These are phyloP conservation scores for Lentinula raphanica DNA, from an alignment of 768 basidiomycete species.

Conservation along the genomic window DNA sequence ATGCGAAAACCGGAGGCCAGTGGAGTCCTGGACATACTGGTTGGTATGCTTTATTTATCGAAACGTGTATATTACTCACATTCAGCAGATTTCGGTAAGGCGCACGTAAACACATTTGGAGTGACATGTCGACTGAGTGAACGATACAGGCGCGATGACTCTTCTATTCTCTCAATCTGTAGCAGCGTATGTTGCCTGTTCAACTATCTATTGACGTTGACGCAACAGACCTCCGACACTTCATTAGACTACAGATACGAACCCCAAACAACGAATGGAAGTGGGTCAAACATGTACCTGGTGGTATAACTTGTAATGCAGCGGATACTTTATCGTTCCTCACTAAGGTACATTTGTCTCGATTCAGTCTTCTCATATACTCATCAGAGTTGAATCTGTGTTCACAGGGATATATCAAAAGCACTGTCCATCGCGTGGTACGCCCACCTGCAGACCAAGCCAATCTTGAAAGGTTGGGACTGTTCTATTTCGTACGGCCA, in stretches of 20 bases:
- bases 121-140: not conserved
- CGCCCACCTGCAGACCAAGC: slow-evolving; percentile 43
- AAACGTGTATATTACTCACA: not conserved
- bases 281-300: slow-evolving; percentile 27
- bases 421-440: slow-evolving; percentile 43
- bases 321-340: slow-evolving; percentile 42
- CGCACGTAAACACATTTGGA: not conserved
- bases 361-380: too few relatives aligned
- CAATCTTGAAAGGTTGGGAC: slow-evolving; percentile 34
- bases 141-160: slow-evolving; percentile 26
- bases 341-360: slow-evolving; percentile 15
- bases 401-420: slow-evolving; percentile 37
- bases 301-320: slow-evolving; percentile 28
- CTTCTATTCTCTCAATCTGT: slow-evolving; percentile 32
- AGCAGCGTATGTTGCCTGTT: slow-evolving; percentile 16
- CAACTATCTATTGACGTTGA: too few relatives aligned
- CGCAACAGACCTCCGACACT: not conserved
- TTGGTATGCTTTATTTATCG: slow-evolving; percentile 8
- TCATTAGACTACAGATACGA: slow-evolving; percentile 29
- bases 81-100: slow-evolving; percentile 11
- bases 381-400: not conserved
- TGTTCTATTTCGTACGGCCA: slow-evolving; percentile 41
- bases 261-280: slow-evolving; percentile 29
- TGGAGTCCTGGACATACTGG: slow-evolving; percentile 46
- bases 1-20: slow-evolving; percentile 33